Percentiles rank a stretch among this genome's conserved stretches.
These are phyloP conservation scores for Candida andamanensis DNA, from an alignment of 805 yeast species.

Conservation along the genomic window DNA sequence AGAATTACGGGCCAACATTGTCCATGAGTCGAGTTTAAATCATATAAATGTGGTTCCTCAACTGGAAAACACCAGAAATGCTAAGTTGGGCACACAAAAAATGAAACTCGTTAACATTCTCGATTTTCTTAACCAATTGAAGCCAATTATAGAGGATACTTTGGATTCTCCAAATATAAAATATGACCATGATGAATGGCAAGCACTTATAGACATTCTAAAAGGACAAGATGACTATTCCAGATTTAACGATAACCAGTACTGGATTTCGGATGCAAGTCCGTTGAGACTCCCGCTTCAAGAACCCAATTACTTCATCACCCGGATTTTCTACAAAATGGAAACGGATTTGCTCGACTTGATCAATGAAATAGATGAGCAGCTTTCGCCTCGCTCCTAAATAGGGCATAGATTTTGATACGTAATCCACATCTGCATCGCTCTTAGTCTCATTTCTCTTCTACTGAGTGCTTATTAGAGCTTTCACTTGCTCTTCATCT, in stretches of 20 bases:
- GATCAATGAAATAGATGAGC: constrained; percentile 5
- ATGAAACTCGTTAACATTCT: constrained; percentile 17
- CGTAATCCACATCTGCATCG: too few relatives aligned
- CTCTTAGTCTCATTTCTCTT: too few relatives aligned
- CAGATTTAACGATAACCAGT: constrained; percentile 13
- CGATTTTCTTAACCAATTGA: constrained; percentile 24
- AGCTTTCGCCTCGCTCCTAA: neutral
- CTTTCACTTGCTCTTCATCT: too few relatives aligned
- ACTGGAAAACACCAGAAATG: neutral
- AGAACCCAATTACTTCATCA: constrained; percentile 59
- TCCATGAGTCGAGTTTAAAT: neutral
- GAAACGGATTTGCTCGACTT: constrained; percentile 17
- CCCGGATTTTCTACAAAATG: constrained; percentile 25
- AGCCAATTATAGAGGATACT: constrained; percentile 27
- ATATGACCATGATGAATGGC: constrained; percentile 54
- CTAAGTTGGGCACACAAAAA: constrained; percentile 7
- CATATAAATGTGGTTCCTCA: too few relatives aligned
- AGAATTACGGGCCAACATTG: constrained; percentile 2
- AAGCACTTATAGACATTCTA: constrained; percentile 5
- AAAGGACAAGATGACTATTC: neutral
- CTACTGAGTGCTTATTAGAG: too few relatives aligned
- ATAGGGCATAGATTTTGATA: too few relatives aligned
- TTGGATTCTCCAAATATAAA: constrained; percentile 36
- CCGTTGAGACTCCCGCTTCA: constrained; percentile 67
- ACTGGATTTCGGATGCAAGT: constrained; percentile 63